Base-by-base conservation (phyloP, 345 rosid genomes). In the Aquilaria sinensis region DNA sequence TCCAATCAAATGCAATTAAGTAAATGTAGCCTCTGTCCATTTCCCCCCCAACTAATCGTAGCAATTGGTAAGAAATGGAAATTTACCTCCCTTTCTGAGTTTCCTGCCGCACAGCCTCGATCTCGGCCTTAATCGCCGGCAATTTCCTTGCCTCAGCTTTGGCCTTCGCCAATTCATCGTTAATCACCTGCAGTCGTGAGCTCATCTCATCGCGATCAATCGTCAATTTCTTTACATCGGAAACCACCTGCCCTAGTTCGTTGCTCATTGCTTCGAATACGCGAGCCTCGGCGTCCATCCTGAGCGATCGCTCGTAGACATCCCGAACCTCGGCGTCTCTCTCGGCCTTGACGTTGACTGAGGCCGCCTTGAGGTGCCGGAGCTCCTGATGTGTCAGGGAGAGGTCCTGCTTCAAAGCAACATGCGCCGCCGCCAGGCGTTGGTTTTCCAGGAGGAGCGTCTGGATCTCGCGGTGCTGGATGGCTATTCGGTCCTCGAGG, bases 391-490 rank as follows among this genome's bases (percentile, higher is more conserved):
- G 74, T 23, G 86, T 80, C 10, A 70, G 61, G 65, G 76, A 70
- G 47, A 85, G 82, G 64, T 90, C 96, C 34, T 90, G 85, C 62
- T 86, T 80, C 54, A 90, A 76, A n/a, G 88, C 87, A 13, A 84
- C 54, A 73, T 90, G 94, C 2, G 82, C 61, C 30, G 85, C 76
- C 1, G 84, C 81, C 6, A 90, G 81, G 16, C 84, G 80, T 53
- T 88, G 89, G 72, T 86, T 90, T 45, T 88, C 85, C 31, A 56
- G 66, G 46, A 85, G 79, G 64, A 88, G 94, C 51, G 92, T 53
- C 51, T 90, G 87, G 77, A 93, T 86, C 70, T 93, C 87, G 10
- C 75, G 83, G 52, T 77, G 85, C 72, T 86, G 96, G 63, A 83
- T 75, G 46, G 83, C 73, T 66, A 84, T 76, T 62, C 82, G 83